Base-by-base conservation (phyloP, 129 eudicot genomes). In the carrot (Daucus carota) region DNA sequence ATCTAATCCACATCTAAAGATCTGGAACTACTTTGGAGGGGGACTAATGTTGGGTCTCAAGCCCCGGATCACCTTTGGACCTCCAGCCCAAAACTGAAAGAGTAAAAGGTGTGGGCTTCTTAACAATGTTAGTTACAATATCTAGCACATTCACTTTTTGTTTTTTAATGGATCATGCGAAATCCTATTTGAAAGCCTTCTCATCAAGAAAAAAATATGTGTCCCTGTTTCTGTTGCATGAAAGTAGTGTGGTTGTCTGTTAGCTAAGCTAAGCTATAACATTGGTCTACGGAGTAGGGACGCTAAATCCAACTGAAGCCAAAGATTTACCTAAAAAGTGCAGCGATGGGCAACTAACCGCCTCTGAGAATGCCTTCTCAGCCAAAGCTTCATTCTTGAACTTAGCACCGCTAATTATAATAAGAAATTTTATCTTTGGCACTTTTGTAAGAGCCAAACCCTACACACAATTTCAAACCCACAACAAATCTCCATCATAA, bases 381-480 rank as follows among this genome's bases (percentile, higher is more conserved):
- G 62, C 62, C 75, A 77, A 33, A 1, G 96, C 28, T 73, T 75
- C 78, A 70, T 82, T 85, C 81, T 62, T 87, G 0, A 94, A 75
- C 75, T 94, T 91, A 26, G 99, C 99, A 14, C 97, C 99, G 29
- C 90, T 85, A 11, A 94, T 78, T 86, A 94, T 85, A 41, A 94
- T 83, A 41, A 94, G 9, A 77, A 81, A 85, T 76, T 85, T 79
- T 38, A 94, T 84, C 73, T 89, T 94, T 22, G 96, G 92, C 40
- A 93, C 92, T 76, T 71, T 93, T 38, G 85, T 90, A 47, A 93
- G 82, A 82, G 96, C 98, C 67, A 89, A 17, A 46, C 98, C 96
- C 98, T 93, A 81, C 74, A 76, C 48, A 17, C 72, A 6, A 14
- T 72, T 74, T 52, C 77, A 48, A 57, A 16, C 38, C 63, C 15